These are phyloP conservation scores for Camelina laxa DNA, from an alignment of 345 rosid genomes.

Conservation along the genomic window DNA sequence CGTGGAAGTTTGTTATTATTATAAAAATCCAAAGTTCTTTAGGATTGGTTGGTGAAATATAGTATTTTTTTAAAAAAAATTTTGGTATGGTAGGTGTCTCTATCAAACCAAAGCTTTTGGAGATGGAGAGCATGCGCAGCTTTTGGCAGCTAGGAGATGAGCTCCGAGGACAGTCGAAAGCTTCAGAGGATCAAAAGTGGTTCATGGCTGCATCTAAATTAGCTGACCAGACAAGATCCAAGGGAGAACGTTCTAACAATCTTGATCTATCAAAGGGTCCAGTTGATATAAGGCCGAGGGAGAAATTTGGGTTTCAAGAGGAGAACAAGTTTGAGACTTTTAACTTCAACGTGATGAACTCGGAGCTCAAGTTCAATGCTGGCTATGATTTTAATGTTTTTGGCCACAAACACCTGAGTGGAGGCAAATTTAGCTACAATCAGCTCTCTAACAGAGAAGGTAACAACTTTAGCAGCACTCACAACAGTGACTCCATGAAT, in stretches of 20 bases:
- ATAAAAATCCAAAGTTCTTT: slow-evolving; percentile 9
- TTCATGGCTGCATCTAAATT: slow-evolving; percentile 80
- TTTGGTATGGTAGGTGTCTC: slow-evolving; percentile 8
- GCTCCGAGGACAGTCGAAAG: slow-evolving; percentile 85
- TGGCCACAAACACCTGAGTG: slow-evolving; percentile 61
- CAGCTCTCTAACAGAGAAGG: slow-evolving; percentile 54
- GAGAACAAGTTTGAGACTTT: slow-evolving; percentile 60
- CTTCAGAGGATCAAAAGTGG: slow-evolving; percentile 86
- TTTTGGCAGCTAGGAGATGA: slow-evolving; percentile 97
- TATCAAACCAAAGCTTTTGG: slow-evolving; percentile 15
- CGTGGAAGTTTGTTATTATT: not conserved
- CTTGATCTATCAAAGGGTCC: slow-evolving; percentile 77
- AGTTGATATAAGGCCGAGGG: slow-evolving; percentile 61
- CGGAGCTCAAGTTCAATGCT: slow-evolving; percentile 65
- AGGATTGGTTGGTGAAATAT: slow-evolving; percentile 14
- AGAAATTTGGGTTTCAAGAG: slow-evolving; percentile 74
- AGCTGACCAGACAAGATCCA: slow-evolving; percentile 79
- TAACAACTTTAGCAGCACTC: slow-evolving; percentile 47
- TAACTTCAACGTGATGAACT: slow-evolving; percentile 73
- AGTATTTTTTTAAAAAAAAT: too few relatives aligned
- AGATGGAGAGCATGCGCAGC: slow-evolving; percentile 50
- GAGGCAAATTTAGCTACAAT: slow-evolving; percentile 64
- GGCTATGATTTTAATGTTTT: slow-evolving; percentile 62
- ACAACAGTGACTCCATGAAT: slow-evolving; percentile 50
- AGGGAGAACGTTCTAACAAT: slow-evolving; percentile 82